phyloP scores from a whole-genome alignment of 2,329 filamentous ascomycete genomes.

The Apiospora pterosperma region DNA sequence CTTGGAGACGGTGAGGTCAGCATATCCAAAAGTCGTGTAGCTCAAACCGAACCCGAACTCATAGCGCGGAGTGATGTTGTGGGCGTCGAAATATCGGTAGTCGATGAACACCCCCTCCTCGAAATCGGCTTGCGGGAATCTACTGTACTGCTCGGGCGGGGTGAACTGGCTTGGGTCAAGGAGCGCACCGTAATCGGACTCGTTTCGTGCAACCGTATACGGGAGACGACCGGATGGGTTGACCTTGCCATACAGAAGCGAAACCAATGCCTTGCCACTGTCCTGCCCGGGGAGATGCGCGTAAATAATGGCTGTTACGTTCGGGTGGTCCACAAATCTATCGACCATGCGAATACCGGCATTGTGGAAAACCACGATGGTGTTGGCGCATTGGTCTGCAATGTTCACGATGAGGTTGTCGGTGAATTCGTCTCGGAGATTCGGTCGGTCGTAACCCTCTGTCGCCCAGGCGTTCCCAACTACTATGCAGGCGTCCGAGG shows the following conservation, averaged over 20 bases:
- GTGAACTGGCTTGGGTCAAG: conserved; percentile 13
- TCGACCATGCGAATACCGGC: conserved; percentile 47
- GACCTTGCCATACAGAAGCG: conserved; percentile 38
- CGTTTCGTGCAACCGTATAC: conserved; percentile 41
- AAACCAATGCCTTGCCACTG: conserved; percentile 36
- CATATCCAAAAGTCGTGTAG: conserved; percentile 46
- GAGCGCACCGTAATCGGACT: conserved; percentile 37
- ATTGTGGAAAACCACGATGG: conserved; percentile 48
- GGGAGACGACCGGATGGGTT: conserved; percentile 40
- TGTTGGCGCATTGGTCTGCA: conserved; percentile 42
- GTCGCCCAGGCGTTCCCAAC: conserved; percentile 56
- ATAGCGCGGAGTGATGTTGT: conserved; percentile 25
- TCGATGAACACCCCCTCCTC: conserved; percentile 29
- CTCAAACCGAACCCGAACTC: conserved; percentile 40
- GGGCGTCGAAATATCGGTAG: conserved; percentile 30
- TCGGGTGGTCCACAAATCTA: conserved; percentile 43
- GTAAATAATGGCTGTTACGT: conserved; percentile 47
- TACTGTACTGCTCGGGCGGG: conserved; percentile 46
- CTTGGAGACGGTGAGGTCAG: conserved; percentile 43
- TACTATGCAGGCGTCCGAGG: conserved; percentile 52
- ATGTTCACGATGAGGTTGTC: conserved; percentile 43
- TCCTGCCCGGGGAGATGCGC: conserved; percentile 50
- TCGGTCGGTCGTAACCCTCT: conserved; percentile 55
- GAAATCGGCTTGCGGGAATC: conserved; percentile 24
- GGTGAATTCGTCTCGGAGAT: conserved; percentile 54